phyloP scores from a whole-genome alignment of 257 asterid species.

The Nicotiana sylvestris region DNA sequence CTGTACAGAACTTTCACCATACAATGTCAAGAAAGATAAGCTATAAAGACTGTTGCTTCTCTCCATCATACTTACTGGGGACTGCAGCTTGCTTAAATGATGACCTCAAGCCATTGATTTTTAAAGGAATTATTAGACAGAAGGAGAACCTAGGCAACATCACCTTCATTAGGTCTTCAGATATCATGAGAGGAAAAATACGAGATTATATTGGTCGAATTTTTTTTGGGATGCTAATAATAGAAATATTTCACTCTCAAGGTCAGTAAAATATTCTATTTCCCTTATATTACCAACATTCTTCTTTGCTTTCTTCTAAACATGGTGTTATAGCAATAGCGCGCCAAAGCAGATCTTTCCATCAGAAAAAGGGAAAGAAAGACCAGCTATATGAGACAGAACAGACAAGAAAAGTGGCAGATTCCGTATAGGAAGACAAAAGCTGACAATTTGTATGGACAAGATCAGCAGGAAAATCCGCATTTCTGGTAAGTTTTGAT shows the following conservation, averaged over 20 bases:
- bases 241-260: background rate
- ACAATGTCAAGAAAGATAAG: background rate
- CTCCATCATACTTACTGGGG: background rate
- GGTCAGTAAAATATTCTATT: background rate
- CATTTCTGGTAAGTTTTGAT: background rate
- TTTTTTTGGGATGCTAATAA: background rate
- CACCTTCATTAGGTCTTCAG: constrained; percentile 1
- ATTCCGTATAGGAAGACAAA: background rate
- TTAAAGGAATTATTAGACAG: background rate
- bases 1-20: background rate
- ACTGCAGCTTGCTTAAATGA: background rate
- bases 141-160: background rate
- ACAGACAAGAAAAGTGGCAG: background rate
- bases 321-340: background rate
- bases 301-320: background rate
- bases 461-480: background rate
- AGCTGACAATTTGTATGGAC: background rate
- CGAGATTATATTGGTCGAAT: background rate
- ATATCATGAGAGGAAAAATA: background rate
- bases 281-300: background rate
- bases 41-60: background rate
- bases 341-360: background rate
- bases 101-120: background rate
- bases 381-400: background rate
- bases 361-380: background rate